These are phyloP conservation scores for Funneliformis caledonium DNA, from an alignment of 371 early-diverging fungal genomes.

Conservation along the genomic window DNA sequence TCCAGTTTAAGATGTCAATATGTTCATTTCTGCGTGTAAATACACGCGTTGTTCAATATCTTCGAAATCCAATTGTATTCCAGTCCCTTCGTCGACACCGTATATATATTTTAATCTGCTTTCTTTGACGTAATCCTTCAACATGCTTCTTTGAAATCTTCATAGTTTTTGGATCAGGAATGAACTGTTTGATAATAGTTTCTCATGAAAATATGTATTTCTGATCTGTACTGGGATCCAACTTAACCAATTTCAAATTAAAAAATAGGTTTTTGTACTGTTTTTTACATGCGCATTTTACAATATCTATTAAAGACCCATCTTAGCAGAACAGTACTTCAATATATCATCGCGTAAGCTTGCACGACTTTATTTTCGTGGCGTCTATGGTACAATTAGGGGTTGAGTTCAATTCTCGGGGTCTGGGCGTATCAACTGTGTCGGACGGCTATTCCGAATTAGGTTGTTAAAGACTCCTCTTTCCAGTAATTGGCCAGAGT, in stretches of 20 bases:
- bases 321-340: background rate
- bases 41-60: background rate
- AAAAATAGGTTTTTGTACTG: background rate
- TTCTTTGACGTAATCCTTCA: background rate
- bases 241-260: background rate
- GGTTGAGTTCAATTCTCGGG: too few species aligned
- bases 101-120: background rate
- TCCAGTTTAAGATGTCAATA: background rate
- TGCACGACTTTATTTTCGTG: background rate
- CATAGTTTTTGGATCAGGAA: background rate
- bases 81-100: background rate
- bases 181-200: slow-evolving; percentile 8
- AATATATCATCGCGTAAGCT: background rate
- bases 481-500: too few species aligned
- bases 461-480: too few species aligned
- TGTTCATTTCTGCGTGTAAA: background rate
- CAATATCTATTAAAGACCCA: background rate
- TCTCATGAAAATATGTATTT: background rate
- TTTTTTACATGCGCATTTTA: background rate
- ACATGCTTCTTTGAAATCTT: background rate
- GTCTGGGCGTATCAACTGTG: too few species aligned
- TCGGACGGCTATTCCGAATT: too few species aligned
- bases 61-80: background rate
- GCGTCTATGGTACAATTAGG: too few species aligned
- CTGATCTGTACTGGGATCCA: background rate